A percentile compares a stretch with the other conserved stretches of the same genome.
These are phyloP conservation scores for Parsonsia alboflavescens DNA, from an alignment of 257 asterid genomes.

Conservation along the genomic window DNA sequence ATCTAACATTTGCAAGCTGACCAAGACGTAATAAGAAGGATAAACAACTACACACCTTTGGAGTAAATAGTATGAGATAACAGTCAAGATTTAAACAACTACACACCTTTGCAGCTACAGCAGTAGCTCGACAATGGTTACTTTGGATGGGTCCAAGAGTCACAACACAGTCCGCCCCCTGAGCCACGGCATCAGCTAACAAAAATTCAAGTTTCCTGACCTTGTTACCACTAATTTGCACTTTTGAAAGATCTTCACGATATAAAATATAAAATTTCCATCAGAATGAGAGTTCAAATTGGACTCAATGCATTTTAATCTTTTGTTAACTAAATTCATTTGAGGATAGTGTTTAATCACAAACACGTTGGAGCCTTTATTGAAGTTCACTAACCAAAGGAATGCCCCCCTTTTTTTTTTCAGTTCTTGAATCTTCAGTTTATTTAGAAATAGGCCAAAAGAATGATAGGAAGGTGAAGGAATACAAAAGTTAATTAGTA, in stretches of 20 bases:
- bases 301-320: too few relatives aligned
- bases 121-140: slow-evolving; percentile 96
- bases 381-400: not conserved
- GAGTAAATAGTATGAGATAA: slow-evolving; percentile 80
- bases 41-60: slow-evolving; percentile 50
- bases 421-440: not conserved
- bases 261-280: slow-evolving; percentile 26
- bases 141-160: slow-evolving; percentile 97
- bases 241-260: slow-evolving; percentile 97
- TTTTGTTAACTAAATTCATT: too few relatives aligned
- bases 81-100: slow-evolving; percentile 85
- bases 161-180: slow-evolving; percentile 84
- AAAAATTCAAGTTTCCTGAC: slow-evolving; percentile 94
- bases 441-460: not conserved
- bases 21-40: slow-evolving; percentile 6
- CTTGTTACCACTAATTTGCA: slow-evolving; percentile 98
- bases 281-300: slow-evolving; percentile 22
- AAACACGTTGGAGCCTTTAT: not conserved
- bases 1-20: slow-evolving; percentile 6
- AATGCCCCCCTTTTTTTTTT: not conserved
- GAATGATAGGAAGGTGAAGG: too few relatives aligned
- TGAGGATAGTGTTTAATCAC: too few relatives aligned
- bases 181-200: slow-evolving; percentile 88
- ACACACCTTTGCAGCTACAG: slow-evolving; percentile 93
- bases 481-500: not conserved